These are phyloP conservation scores for Begonia masoniana DNA, from an alignment of 306 rosid genomes.

Conservation along the genomic window DNA sequence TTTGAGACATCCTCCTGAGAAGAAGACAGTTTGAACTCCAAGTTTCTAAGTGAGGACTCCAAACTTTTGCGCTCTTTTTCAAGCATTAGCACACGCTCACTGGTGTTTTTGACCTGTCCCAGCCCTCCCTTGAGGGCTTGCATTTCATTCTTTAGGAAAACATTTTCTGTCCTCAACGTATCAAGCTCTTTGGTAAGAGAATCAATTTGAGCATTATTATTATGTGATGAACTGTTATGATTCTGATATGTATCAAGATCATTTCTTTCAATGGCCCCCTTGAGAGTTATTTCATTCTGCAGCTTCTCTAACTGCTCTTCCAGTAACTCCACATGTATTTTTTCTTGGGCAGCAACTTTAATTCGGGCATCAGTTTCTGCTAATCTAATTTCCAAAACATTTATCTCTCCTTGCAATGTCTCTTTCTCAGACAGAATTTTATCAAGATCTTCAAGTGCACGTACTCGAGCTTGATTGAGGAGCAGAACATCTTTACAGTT, in stretches of 20 bases:
- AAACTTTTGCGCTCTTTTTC: constrained; percentile 60
- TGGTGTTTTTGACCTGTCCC: constrained; percentile 31
- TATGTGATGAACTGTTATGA: constrained; percentile 12
- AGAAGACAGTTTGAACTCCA: constrained; percentile 49
- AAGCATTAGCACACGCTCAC: constrained; percentile 44
- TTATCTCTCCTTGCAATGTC: constrained; percentile 59
- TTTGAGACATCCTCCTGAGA: constrained; percentile 63
- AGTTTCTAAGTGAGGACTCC: constrained; percentile 54
- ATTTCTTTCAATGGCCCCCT: constrained; percentile 24
- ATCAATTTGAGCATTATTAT: constrained; percentile 12
- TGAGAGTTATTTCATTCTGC: constrained; percentile 30
- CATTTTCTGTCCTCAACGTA: constrained; percentile 62
- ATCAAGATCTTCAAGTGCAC: constrained; percentile 65
- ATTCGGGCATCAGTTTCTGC: constrained; percentile 67
- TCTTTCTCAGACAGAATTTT: constrained; percentile 65
- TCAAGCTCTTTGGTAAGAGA: constrained; percentile 40
- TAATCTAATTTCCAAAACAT: constrained; percentile 48
- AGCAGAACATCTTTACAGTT: constrained; percentile 56
- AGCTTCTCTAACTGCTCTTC: constrained; percentile 50
- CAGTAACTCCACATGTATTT: constrained; percentile 46
- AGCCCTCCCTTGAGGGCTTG: constrained; percentile 45
- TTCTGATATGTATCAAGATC: constrained; percentile 20
- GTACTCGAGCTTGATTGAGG: constrained; percentile 67
- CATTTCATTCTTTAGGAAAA: constrained; percentile 38
- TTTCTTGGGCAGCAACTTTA: constrained; percentile 55